Evolutionary conservation across 305 asterid species (phyloP).

Genomic region (Rubia balearica): DNA sequence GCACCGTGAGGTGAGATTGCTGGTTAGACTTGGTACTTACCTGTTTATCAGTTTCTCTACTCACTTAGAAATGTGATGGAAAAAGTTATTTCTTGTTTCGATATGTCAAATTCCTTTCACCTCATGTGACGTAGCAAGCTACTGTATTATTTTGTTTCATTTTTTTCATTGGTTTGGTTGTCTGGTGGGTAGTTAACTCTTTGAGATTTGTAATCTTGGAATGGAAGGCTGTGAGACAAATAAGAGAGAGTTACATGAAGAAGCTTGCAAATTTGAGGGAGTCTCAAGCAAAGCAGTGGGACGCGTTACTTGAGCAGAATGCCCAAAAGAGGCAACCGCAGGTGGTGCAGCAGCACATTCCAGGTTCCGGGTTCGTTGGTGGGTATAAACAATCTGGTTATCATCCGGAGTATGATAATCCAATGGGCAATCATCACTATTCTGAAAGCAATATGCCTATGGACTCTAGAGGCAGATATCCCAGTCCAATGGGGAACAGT

Average conservation of each 20-base stretch:
- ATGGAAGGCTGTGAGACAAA: constrained; percentile 61
- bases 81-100: neutral
- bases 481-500: constrained; percentile 40
- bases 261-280: constrained; percentile 49
- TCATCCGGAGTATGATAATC: constrained; percentile 40
- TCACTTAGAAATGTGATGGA: constrained; percentile 4
- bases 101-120: neutral
- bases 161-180: constrained; percentile 5
- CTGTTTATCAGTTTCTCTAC: neutral
- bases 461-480: constrained; percentile 59
- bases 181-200: constrained; percentile 9
- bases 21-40: constrained; percentile 5
- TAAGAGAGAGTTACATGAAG: constrained; percentile 60
- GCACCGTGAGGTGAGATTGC: constrained; percentile 75
- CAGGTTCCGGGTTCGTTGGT: constrained; percentile 48
- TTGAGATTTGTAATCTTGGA: constrained; percentile 19
- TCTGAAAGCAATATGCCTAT: constrained; percentile 45
- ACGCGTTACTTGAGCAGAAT: constrained; percentile 69
- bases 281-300: constrained; percentile 74
- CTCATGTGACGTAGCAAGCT: neutral
- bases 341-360: constrained; percentile 32
- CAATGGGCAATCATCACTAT: constrained; percentile 43
- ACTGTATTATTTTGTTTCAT: constrained; percentile 4
- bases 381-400: constrained; percentile 47
- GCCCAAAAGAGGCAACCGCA: constrained; percentile 55